These are phyloP conservation scores for Trichomonas gallinae DNA, from an alignment of 208 protist species.

Conservation along the genomic window DNA sequence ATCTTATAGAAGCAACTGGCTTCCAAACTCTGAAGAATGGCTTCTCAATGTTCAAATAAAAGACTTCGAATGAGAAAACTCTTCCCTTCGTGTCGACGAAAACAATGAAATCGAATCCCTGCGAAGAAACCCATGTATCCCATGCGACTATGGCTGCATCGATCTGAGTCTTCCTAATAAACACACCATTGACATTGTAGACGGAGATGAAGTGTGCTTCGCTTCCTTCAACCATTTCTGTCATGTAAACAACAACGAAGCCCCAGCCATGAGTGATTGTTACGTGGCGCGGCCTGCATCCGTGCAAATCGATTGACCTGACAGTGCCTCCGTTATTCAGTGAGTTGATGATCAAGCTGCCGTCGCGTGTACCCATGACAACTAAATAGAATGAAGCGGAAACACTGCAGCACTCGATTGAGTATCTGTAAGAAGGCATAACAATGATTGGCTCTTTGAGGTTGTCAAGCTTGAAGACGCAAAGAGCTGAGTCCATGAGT, in stretches of 20 bases:
- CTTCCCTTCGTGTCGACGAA: background rate
- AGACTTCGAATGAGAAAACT: background rate
- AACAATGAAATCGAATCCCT: background rate
- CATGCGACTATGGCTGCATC: background rate
- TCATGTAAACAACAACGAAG: background rate
- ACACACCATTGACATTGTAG: background rate
- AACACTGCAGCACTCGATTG: background rate
- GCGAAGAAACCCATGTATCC: background rate
- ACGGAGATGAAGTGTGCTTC: background rate
- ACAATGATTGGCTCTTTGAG: background rate
- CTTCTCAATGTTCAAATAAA: background rate
- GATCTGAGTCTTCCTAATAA: background rate
- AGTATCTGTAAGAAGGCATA: background rate
- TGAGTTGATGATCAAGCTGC: background rate
- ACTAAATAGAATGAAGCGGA: background rate
- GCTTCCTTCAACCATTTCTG: background rate
- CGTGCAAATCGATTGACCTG: background rate
- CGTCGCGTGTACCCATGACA: background rate
- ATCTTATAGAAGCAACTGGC: background rate
- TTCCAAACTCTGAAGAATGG: background rate
- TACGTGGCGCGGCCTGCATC: background rate
- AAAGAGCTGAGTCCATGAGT: background rate
- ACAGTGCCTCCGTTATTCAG: background rate
- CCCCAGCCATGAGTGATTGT: background rate
- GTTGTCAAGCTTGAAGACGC: background rate